Base-by-base conservation (phyloP, 495 filamentous ascomycete species). In the Penicillium ochrochloron region DNA sequence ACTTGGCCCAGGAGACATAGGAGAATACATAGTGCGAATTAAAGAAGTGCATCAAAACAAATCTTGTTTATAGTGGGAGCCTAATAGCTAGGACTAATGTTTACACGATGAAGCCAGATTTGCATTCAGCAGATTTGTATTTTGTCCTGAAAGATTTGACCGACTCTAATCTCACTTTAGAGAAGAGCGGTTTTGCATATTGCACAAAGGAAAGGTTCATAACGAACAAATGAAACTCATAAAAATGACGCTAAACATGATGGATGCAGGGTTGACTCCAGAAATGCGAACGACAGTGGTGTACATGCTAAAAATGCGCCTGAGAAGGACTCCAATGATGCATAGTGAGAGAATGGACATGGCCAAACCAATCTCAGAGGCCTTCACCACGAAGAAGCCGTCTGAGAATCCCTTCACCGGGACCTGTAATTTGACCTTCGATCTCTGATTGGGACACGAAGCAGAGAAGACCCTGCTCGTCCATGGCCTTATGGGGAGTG, bases 371-470 rank as follows among this genome's bases (percentile, higher is more conserved):
- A 9, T 19, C 41, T 77, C 62, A 80, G 15, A 80, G 61, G 35
- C 78, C 77, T 62, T 82, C 75, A 14, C 75, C 78, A 19, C 67
- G 70, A n/a, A 85, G 74, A 15, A 86, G 68, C 4, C 76, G 73
- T 41, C 74, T 70, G 29, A 86, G 74, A 21, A 86, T 84, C 17
- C 78, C 78, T 50, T 83, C 82, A 12, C 92, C 91, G 3, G 87
- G 80, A 11, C 91, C 90, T 31, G 87, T 86, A 54, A 93, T 84
- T 37, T 89, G 90, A 29, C 79, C 77, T 67, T 90, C 85, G 52
- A 96, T 81, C 75, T 96, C 92, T 66, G 83, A 88, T 69, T 92
- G 89, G 7, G 90, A 88, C 12, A 94, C 90, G 75, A 89, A 91
- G 71, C 90, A 90, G 15, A 88, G 86, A 33, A 94, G 84, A 37